Conservation (phyloP, 768 basidiomycete species). For the Lactarius quietus region DNA sequence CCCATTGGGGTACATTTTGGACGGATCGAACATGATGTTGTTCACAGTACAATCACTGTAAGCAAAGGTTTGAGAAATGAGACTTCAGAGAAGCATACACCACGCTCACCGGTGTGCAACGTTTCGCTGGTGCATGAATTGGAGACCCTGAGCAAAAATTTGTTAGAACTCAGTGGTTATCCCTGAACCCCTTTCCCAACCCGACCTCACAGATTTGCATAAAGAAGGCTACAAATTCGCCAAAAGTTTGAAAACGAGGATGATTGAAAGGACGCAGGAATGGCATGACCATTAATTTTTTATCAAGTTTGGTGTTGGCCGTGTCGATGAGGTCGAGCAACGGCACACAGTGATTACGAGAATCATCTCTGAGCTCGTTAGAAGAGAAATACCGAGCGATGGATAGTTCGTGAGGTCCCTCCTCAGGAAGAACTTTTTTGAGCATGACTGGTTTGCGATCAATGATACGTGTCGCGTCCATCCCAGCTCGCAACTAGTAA, state of each 20-base stretch:
- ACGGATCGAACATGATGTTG: conserved; percentile 23
- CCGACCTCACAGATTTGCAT: conserved; percentile 19
- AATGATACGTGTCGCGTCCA: conserved; percentile 23
- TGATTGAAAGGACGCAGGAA: conserved; percentile 22
- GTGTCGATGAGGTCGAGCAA: conserved; percentile 20
- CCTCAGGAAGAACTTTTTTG: conserved; percentile 23
- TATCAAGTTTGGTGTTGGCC: not conserved
- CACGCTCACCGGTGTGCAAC: conserved; percentile 15
- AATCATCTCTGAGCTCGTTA: conserved; percentile 4
- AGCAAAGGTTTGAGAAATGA: not conserved
- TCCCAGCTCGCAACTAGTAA: conserved; percentile 14
- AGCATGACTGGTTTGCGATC: conserved; percentile 25
- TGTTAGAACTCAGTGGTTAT: not conserved
- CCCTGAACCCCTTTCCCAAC: not conserved
- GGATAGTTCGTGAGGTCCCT: conserved; percentile 17
- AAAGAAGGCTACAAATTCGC: conserved; percentile 26
- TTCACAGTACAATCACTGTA: conserved; percentile 15
- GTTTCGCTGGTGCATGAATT: conserved; percentile 11
- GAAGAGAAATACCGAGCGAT: conserved; percentile 13
- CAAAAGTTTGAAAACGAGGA: conserved; percentile 24
- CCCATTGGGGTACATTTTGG: conserved; percentile 12
- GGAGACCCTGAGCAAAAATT: conserved; percentile 9
- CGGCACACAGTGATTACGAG: conserved; percentile 25
- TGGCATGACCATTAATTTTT: conserved; percentile 25
- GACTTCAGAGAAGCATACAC: not conserved